A percentile compares a stretch with the other conserved stretches of the same genome.
These are phyloP conservation scores for Scedosporium dehoogii DNA, from an alignment of 2,329 filamentous ascomycete genomes.

Conservation along the genomic window DNA sequence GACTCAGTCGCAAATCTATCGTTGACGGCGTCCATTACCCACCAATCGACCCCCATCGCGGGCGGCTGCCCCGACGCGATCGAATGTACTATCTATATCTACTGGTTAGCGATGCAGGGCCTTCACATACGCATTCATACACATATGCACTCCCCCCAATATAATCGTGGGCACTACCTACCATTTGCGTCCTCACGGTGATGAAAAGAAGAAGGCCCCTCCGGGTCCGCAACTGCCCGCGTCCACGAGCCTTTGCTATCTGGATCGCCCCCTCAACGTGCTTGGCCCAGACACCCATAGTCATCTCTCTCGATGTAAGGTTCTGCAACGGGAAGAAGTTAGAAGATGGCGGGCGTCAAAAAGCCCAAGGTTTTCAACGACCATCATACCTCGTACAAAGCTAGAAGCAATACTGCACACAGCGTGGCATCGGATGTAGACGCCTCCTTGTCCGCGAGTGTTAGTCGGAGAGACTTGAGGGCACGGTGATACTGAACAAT, in stretches of 20 bases:
- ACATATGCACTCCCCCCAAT: background rate
- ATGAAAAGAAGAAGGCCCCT: slow-evolving; percentile 46
- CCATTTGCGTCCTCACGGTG: slow-evolving; percentile 51
- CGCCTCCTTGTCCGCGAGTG: slow-evolving; percentile 38
- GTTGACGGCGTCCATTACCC: slow-evolving; percentile 42
- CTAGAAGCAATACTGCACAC: slow-evolving; percentile 48
- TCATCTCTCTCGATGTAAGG: slow-evolving; percentile 44
- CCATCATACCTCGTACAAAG: slow-evolving; percentile 39
- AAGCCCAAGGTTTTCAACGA: background rate
- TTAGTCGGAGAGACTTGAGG: slow-evolving; percentile 13
- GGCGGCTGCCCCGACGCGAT: slow-evolving; percentile 18
- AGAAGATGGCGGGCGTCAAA: background rate
- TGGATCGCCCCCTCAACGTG: slow-evolving; percentile 57
- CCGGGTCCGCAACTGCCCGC: slow-evolving; percentile 42
- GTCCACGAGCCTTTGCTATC: slow-evolving; percentile 46
- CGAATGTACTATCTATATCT: slow-evolving; percentile 3
- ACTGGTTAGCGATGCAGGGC: slow-evolving; percentile 5
- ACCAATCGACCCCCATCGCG: slow-evolving; percentile 47
- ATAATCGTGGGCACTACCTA: slow-evolving; percentile 18
- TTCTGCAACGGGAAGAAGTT: slow-evolving; percentile 19
- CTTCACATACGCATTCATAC: background rate
- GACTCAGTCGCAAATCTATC: slow-evolving; percentile 37
- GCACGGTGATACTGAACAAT: slow-evolving; percentile 4
- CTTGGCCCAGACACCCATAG: slow-evolving; percentile 43
- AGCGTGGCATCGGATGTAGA: slow-evolving; percentile 47